Evolutionary conservation across 2,329 filamentous ascomycete species (phyloP), one percentile per base, ranked within the genome.

Genomic region (Fusarium burgessii): DNA sequence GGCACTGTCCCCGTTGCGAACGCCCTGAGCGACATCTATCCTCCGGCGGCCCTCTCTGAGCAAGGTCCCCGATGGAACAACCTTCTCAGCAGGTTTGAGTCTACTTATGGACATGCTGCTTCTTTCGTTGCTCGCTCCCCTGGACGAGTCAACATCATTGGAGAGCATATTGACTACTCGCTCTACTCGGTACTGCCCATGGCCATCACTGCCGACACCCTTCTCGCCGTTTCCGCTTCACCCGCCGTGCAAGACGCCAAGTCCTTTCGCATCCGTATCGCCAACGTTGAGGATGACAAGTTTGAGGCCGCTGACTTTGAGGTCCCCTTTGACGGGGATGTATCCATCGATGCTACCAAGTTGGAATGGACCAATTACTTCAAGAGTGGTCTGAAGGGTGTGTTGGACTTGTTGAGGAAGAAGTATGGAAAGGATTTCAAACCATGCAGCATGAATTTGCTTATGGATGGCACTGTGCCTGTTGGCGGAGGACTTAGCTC

Each of bases 301-400:
- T 99, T 97, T 79, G 88, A 92, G 4, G 82, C 90, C 3, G 89
- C 89, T 72, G 89, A 93, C 74, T 97, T 98, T 78, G 86, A 90
- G 47, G 87, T 98, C 12, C 88, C 92, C 4, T 78, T 82, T 33
- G 84, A 87, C 68, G 84, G 86, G 43, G 83, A 87, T 14, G 87
- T 95, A n/a, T 88, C 92, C 25, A 97, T 99, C 76, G 94, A 98
- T 80, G 88, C 93, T 11, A 90, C 90, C 20, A 88, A 92, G 74
- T 92, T 97, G 73, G 94, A 98, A 82, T 99, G 96, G 96, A 93
- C 94, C 62, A 99, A 98, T 80, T 99, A 99, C 86, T 98, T 99
- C 89, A 97, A 96, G 84, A 93, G 94, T 58, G 96, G 96, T 1
- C 85, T 98, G 52, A 86, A 89, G 38, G 96, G 95, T 33, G 95